These are phyloP conservation scores for Boletus sp. DNA, from an alignment of 768 basidiomycete genomes.

Conservation along the genomic window DNA sequence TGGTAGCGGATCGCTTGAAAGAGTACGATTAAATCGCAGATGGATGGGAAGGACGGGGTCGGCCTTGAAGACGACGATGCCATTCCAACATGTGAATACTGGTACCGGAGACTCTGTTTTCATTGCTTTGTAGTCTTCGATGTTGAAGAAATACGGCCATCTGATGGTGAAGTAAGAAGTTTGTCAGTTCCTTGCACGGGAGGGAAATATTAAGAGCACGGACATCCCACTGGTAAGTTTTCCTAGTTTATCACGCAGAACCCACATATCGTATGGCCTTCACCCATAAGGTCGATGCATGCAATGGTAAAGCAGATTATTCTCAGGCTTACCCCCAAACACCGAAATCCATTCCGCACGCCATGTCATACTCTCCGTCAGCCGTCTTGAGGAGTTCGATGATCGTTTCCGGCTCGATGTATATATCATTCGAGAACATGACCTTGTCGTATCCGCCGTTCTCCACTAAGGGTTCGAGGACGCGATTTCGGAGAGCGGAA, in stretches of 20 bases:
- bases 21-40: constrained; percentile 37
- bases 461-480: constrained; percentile 39
- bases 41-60: constrained; percentile 41
- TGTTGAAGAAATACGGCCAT: constrained; percentile 45
- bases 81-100: constrained; percentile 48
- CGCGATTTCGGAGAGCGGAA: constrained; percentile 37
- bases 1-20: constrained; percentile 33
- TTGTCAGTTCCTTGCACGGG: too few relatives aligned
- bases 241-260: constrained; percentile 21
- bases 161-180: background rate
- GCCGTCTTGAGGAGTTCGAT: constrained; percentile 39
- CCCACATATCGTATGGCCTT: constrained; percentile 25
- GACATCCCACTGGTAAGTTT: constrained; percentile 17
- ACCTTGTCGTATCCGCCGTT: constrained; percentile 38
- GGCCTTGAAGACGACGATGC: constrained; percentile 39
- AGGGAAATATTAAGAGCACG: background rate
- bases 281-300: background rate
- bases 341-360: constrained; percentile 41
- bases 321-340: constrained; percentile 30
- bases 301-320: background rate
- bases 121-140: constrained; percentile 35
- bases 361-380: constrained; percentile 42
- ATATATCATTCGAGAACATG: constrained; percentile 44
- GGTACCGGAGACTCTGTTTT: constrained; percentile 40
- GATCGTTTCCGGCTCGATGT: constrained; percentile 39